Base-by-base conservation (phyloP, 179 eudicot genomes). In the Gypsophila paniculata region DNA sequence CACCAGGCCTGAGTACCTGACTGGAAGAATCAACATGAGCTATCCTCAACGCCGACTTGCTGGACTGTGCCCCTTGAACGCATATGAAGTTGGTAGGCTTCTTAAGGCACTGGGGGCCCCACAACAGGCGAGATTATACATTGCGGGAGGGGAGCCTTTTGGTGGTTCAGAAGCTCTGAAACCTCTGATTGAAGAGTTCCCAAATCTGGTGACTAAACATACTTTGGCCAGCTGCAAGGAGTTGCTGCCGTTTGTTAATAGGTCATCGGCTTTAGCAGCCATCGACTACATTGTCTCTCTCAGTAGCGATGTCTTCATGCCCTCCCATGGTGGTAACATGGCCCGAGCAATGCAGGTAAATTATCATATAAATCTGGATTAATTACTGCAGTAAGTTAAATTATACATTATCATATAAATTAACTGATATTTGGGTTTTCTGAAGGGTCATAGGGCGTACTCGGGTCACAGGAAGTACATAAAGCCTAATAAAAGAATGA, bases 321-420 rank as follows among this genome's bases (percentile, higher is more conserved):
- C 91, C 67, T 88, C 93, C 18, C 89, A 91, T n/a, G 92, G 91
- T 8, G 96, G 91, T 26, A 86, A 91, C 78, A 89, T 89, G 95
- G 95, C 79, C 62, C 83, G 86, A 74, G 92, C 89, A 19, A 79
- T 91, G 88, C 89, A 89, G 90, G 91, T 89, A 76, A 32, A 7
- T 36, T 36, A n/a, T 19, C 3, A n/a, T 8, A 10, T 12, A 46
- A 39, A 10, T 46, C 15, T 46, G 52, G 52, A 15, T 2, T 5
- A 53, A n/a, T 53, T 5, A 53, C 32, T 59, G 63, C 15, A 12
- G 15, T 22, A 25, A n/a, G n/a, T n/a, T n/a, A n/a, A n/a, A n/a
- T n/a, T n/a, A n/a, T n/a, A n/a, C n/a, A n/a, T n/a, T n/a, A n/a
- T n/a, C n/a, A n/a, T n/a, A n/a, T n/a, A n/a, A 13, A 6, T 36